phyloP scores from a whole-genome alignment of 371 early-diverging fungal genomes.

The Saksenaea vasiformis region DNA sequence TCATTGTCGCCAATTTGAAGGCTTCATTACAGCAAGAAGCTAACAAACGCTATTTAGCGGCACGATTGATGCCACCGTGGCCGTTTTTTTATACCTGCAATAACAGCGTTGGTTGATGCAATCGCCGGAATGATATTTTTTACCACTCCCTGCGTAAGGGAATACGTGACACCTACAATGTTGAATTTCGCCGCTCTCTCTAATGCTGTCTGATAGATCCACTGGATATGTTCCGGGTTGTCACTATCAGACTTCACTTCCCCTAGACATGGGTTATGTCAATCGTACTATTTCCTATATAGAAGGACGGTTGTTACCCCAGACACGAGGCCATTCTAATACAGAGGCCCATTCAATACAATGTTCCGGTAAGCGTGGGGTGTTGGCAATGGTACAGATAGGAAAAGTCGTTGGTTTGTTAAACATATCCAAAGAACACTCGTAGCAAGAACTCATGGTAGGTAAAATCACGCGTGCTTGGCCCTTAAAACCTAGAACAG shows the following conservation, averaged over 20 bases:
- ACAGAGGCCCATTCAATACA: slow-evolving; percentile 99
- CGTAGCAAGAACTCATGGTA: slow-evolving; percentile 77
- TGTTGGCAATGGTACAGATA: slow-evolving; percentile 99
- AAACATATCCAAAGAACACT: slow-evolving; percentile 83
- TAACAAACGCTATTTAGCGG: slow-evolving; percentile 13
- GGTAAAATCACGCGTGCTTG: slow-evolving; percentile 93
- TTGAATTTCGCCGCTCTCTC: slow-evolving; percentile 78
- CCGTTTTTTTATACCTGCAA: slow-evolving; percentile 90
- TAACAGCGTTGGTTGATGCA: slow-evolving; percentile 99
- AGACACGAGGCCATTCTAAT: slow-evolving; percentile 86
- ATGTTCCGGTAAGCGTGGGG: slow-evolving; percentile 95
- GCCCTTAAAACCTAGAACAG: slow-evolving; percentile 77
- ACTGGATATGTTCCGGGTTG: slow-evolving; percentile 86
- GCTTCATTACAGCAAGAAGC: slow-evolving; percentile 96
- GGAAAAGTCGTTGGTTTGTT: slow-evolving; percentile 85
- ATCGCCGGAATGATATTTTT: slow-evolving; percentile 99
- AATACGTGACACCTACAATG: slow-evolving; percentile 89
- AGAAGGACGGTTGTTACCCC: slow-evolving; percentile 58
- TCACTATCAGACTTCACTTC: slow-evolving; percentile 88
- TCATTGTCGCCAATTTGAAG: slow-evolving; percentile 84
- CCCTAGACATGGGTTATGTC: slow-evolving; percentile 10
- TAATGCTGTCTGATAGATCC: slow-evolving; percentile 81
- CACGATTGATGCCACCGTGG: background rate
- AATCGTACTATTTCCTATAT: background rate
- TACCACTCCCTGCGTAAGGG: slow-evolving; percentile 96